Evolutionary conservation across 75 land plant genomes (phyloP).

Genomic region (Pinus tabuliformis): DNA sequence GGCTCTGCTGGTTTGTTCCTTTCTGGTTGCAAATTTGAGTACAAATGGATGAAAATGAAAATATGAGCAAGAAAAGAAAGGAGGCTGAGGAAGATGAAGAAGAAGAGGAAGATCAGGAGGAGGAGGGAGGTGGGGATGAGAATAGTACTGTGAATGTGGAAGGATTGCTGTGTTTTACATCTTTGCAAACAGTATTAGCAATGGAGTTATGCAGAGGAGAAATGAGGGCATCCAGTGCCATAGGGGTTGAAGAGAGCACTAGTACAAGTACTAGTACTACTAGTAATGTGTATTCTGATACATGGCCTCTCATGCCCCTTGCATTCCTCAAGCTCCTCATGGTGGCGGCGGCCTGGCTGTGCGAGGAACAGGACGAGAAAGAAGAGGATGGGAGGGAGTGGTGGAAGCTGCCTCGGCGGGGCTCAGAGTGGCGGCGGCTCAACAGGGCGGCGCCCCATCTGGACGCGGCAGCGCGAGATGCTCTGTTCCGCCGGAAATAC

Average conservation of each 20-base stretch:
- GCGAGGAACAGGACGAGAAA: neutral
- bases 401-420: slow-evolving; percentile 11
- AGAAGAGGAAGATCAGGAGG: neutral
- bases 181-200: slow-evolving; percentile 14
- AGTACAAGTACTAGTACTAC: neutral
- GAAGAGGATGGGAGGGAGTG: neutral
- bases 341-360: slow-evolving; percentile 8
- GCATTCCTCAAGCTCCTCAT: slow-evolving; percentile 13
- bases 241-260: neutral
- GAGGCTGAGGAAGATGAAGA: neutral
- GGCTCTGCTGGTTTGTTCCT: no score
- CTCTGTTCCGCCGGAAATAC: slow-evolving; percentile 17
- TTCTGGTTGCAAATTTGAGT: no score
- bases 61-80: neutral
- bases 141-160: neutral
- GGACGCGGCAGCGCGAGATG: slow-evolving; percentile 10
- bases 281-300: neutral
- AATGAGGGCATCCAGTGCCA: no score
- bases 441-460: neutral
- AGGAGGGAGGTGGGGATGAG: neutral
- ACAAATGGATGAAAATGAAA: neutral
- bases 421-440: slow-evolving; percentile 2
- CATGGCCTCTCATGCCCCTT: slow-evolving; percentile 6
- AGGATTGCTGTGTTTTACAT: slow-evolving; percentile 9
- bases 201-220: slow-evolving; percentile 16